Conservation (phyloP, 2,329 filamentous ascomycete species). For the Colletotrichum liaoningense region DNA sequence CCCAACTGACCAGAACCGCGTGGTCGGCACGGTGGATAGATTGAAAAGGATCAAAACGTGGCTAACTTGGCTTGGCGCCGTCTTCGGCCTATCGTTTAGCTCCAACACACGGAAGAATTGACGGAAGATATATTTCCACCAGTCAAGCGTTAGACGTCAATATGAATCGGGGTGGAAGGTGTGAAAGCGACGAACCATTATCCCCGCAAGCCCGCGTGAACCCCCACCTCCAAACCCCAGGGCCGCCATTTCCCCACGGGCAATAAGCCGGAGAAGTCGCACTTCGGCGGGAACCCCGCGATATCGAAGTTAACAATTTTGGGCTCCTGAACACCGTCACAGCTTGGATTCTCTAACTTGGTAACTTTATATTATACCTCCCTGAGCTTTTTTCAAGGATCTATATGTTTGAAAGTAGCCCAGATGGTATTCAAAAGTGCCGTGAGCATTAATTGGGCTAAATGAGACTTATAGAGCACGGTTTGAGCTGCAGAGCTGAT, state of each 20-base stretch:
- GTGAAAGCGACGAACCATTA: not conserved
- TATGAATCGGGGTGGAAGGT: not conserved
- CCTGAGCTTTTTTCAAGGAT: not conserved
- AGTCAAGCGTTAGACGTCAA: too few species aligned
- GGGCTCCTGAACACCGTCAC: not conserved
- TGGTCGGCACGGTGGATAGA: not conserved
- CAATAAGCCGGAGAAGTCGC: constrained; percentile 24
- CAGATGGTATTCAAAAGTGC: too few species aligned
- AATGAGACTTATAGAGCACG: too few species aligned
- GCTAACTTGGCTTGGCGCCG: not conserved
- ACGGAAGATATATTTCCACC: too few species aligned
- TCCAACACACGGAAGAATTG: too few species aligned
- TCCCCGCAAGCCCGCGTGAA: constrained; percentile 1
- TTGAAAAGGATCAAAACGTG: not conserved
- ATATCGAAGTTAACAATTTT: not conserved
- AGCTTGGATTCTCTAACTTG: too few species aligned
- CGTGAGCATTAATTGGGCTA: too few species aligned
- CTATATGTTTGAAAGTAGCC: not conserved
- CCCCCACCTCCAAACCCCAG: constrained; percentile 9
- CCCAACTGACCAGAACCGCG: not conserved
- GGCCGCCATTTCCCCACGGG: constrained; percentile 19
- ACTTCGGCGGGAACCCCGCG: constrained; percentile 26
- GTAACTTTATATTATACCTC: too few species aligned
- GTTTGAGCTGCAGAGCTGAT: too few species aligned
- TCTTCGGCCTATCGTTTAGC: too few species aligned